Evolutionary conservation across 139 green algal species (phyloP), one percentile per base, ranked within the genome.

Genomic region (Chloropicon primus): DNA sequence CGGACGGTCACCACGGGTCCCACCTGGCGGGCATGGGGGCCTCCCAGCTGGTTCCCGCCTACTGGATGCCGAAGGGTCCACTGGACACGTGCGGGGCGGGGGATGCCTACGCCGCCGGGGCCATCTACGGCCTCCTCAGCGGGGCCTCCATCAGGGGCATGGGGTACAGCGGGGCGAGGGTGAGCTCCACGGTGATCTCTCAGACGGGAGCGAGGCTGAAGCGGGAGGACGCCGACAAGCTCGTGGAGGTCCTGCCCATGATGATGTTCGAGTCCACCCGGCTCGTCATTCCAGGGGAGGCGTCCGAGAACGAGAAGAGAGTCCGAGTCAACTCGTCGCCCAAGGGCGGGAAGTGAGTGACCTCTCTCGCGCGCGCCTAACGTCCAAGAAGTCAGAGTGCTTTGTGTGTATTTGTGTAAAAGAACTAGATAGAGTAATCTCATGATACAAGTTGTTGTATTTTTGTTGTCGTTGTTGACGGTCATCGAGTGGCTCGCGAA

Each of bases 61-160:
- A 85, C 80, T 94, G 89, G 92, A 76, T 77, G 0, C 29, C 81
- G 1, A n/a, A 83, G 2, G 74, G 83, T 1, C 90, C 93, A 10
- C 88, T 96, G 41, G 93, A 98, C 83, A 97, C 92, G 0, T 96
- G 90, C 75, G 94, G 94, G 0, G 94, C 94, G 0, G 94, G 94
- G 0, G 94, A 98, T 81, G 84, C 93, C 1, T 98, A 98, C 86
- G 96, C 96, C 53, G 94, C 91, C 0, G 83, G 80, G 24, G 73
- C 96, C 0, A 26, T 97, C 54, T 97, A 97, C 75, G 85, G 84
- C 5, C 41, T 97, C 1, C 82, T 77, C 3, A 26, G 26, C 0
- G 85, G 87, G 2, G 75, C 82, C 24, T 87, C 90, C 73, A 5
- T 91, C 2, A n/a, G 74, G 0, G 80, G 54, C 21, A 91, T 94